Base-by-base conservation (phyloP, 805 yeast species). In the Wickerhamiella vanderwaltii region DNA sequence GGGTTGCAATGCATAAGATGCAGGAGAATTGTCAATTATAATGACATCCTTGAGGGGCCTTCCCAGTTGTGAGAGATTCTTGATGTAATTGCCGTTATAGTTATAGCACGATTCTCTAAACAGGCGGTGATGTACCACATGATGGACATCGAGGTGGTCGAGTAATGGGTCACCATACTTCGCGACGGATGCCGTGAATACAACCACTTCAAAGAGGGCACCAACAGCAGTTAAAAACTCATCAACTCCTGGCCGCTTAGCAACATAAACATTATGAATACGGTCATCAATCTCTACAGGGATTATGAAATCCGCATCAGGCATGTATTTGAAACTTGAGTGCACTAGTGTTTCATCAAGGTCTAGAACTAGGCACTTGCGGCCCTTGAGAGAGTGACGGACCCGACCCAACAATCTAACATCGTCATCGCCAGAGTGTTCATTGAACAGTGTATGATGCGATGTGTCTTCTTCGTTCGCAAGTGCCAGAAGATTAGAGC, bases 221-320 rank as follows among this genome's bases (percentile, higher is more conserved):
- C 96, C 94, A 36, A 88, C 94, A 49, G 73, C 70, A 52, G 65
- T 66, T 66, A 91, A 67, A 55, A 91, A 91, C 57, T 84, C 93
- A 62, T 91, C 98, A 39, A 93, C 97, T 1, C 98, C 98, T 1
- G 99, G 99, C 54, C 99, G 73, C 58, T 91, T 91, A 43, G 87
- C 86, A 18, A 91, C 98, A 58, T 86, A 91, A 33, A 91, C 98
- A 55, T 84, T 88, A 60, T 91, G 97, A 24, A 78, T 70, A 58
- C 83, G 88, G 53, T 79, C 79, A 54, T 91, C 97, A 48, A 91
- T 88, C 59, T 88, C 97, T 41, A 91, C 98, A 12, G 98, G 97
- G 38, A 91, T 84, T 35, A 93, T 93, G 63, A 91, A 91, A 63
- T 91, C 99, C 1, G 95, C 94, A 34, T 86, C 80, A 46, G 93